A percentile compares a stretch with the other conserved stretches of the same genome.
Evolutionary conservation across 768 basidiomycete species (phyloP).

Genomic region (Tylopilus sp.): DNA sequence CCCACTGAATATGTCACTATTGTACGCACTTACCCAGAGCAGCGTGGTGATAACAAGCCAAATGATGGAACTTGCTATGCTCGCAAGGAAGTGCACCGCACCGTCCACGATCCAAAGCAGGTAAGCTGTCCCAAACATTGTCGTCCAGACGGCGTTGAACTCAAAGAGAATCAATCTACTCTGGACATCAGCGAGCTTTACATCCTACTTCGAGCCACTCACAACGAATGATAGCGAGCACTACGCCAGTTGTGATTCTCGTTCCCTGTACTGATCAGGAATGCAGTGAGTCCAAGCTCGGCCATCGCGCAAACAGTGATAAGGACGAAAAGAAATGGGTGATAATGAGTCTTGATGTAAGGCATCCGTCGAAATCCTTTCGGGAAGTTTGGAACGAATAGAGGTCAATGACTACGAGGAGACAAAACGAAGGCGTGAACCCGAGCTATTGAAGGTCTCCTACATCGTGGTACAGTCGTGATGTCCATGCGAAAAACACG

Average conservation of each 20-base stretch:
- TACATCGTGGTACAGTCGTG: conserved; percentile 26
- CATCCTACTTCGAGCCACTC: conserved; percentile 24
- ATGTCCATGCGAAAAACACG: conserved; percentile 32
- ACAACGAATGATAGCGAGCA: conserved; percentile 63
- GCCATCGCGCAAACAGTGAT: conserved; percentile 67
- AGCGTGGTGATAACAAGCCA: conserved; percentile 65
- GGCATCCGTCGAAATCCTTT: conserved; percentile 32
- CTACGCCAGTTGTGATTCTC: conserved; percentile 59
- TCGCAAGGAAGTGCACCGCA: conserved; percentile 65
- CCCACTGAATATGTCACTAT: neutral
- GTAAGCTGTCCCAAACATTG: conserved; percentile 65
- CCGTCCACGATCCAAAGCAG: conserved; percentile 69
- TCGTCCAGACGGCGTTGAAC: conserved; percentile 74
- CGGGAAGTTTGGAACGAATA: conserved; percentile 6
- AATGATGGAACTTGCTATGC: conserved; percentile 70
- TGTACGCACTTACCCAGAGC: conserved; percentile 55
- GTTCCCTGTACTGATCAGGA: conserved; percentile 67
- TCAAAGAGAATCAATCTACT: conserved; percentile 53
- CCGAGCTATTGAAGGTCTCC: conserved; percentile 18
- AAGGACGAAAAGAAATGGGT: conserved; percentile 59
- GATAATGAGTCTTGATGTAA: conserved; percentile 51
- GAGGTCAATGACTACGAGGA: conserved; percentile 12
- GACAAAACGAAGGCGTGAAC: conserved; percentile 6
- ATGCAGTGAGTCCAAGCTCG: conserved; percentile 72
- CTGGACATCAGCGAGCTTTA: conserved; percentile 2